Conservation (phyloP, 306 rosid genomes). For the Pyrus communis region DNA sequence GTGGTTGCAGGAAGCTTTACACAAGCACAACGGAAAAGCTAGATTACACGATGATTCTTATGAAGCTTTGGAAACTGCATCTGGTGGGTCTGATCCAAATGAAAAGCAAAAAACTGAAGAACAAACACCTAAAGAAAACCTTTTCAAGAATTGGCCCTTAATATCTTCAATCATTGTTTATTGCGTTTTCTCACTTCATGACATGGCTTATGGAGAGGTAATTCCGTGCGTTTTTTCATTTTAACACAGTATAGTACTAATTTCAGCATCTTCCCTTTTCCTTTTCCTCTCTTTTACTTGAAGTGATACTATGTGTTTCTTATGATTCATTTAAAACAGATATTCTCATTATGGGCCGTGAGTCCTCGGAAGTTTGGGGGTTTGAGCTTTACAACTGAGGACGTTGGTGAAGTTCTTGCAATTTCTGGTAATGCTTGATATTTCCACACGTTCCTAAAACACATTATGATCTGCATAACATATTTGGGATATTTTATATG, state of each 20-base stretch:
- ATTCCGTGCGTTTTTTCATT: neutral
- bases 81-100: conserved; percentile 4
- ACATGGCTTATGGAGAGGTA: conserved; percentile 84
- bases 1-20: conserved; percentile 68
- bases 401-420: conserved; percentile 67
- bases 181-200: conserved; percentile 65
- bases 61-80: conserved; percentile 47
- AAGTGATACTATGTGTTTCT: neutral
- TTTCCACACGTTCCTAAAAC: neutral
- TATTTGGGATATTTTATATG: neutral
- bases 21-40: conserved; percentile 29
- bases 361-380: conserved; percentile 66
- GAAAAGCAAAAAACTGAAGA: conserved; percentile 7
- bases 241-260: neutral
- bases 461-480: neutral
- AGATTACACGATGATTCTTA: conserved; percentile 15
- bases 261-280: neutral
- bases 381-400: conserved; percentile 46
- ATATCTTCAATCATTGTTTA: conserved; percentile 69
- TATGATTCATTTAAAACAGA: conserved; percentile 14
- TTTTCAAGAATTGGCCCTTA: conserved; percentile 72
- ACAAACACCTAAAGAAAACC: conserved; percentile 33
- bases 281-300: neutral
- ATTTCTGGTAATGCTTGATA: conserved; percentile 42
- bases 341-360: conserved; percentile 83